Percentiles rank a stretch among this genome's conserved stretches.
phyloP scores from a whole-genome alignment of 2,329 filamentous ascomycete species.

The Aspergillus ochraceoroseus region DNA sequence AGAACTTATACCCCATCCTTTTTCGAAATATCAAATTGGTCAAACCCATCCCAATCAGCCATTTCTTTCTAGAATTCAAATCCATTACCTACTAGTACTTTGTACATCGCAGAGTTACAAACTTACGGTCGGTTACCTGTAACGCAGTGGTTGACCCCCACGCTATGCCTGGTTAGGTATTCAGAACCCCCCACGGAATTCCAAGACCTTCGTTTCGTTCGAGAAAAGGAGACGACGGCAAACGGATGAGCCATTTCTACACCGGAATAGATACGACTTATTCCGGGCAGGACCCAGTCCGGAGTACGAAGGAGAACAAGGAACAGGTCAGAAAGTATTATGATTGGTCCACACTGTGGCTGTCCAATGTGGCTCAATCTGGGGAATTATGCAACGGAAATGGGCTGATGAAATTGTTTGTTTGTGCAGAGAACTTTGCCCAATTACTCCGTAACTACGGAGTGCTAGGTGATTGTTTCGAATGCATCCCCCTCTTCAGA shows the following conservation, averaged over 20 bases:
- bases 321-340: too few species aligned
- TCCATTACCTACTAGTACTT: too few species aligned
- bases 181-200: constrained; percentile 1
- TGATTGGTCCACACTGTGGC: constrained; percentile 10
- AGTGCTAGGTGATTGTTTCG: too few species aligned
- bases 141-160: constrained; percentile 24
- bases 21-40: too few species aligned
- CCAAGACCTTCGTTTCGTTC: not conserved
- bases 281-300: too few species aligned
- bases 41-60: too few species aligned
- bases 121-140: too few species aligned
- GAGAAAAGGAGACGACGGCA: not conserved
- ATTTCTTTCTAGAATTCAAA: too few species aligned
- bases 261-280: too few species aligned
- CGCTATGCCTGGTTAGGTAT: constrained; percentile 18
- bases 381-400: constrained; percentile 13
- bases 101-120: too few species aligned
- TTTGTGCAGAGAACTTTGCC: too few species aligned
- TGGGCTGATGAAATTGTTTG: constrained; percentile 3
- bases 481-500: not conserved
- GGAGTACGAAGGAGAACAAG: too few species aligned
- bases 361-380: constrained; percentile 14
- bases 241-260: not conserved
- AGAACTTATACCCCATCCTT: constrained; percentile 1
- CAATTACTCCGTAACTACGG: not conserved